These are phyloP conservation scores for Phaeomoniella chlamydospora DNA, from an alignment of 2,329 filamentous ascomycete species.

Conservation along the genomic window DNA sequence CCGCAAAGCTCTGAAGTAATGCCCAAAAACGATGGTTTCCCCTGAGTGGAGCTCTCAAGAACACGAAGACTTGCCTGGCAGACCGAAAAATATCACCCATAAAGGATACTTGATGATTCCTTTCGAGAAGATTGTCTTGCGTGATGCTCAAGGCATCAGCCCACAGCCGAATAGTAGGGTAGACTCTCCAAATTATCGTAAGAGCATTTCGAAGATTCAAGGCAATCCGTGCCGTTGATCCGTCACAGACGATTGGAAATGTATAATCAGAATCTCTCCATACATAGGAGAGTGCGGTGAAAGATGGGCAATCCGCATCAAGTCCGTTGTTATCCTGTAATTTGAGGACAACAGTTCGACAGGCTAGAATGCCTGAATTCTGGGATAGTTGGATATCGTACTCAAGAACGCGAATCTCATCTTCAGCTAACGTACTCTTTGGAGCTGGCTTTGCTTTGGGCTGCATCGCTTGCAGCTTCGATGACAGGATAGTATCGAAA, in stretches of 20 bases:
- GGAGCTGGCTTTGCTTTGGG: too few relatives aligned
- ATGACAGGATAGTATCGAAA: too few relatives aligned
- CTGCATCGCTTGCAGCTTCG: too few relatives aligned
- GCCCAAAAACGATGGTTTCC: not conserved
- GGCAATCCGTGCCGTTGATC: not conserved
- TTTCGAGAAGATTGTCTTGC: conserved; percentile 5
- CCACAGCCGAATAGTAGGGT: conserved; percentile 5
- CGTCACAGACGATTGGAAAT: not conserved
- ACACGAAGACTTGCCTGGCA: not conserved
- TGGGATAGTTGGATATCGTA: not conserved
- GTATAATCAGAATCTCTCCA: not conserved
- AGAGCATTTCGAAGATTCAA: not conserved
- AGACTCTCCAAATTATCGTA: not conserved
- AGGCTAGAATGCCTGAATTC: not conserved
- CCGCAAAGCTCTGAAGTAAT: not conserved
- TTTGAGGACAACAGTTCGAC: not conserved
- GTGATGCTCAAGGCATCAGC: conserved; percentile 7
- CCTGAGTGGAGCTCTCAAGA: not conserved
- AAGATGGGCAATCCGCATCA: too few relatives aligned
- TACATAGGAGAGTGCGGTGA: not conserved
- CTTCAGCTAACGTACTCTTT: not conserved
- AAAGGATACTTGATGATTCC: conserved; percentile 4
- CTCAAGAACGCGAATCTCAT: not conserved
- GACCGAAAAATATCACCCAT: conserved; percentile 5
- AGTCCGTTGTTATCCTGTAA: not conserved